A percentile compares a stretch with the other conserved stretches of the same genome.
Evolutionary conservation across 2,329 filamentous ascomycete genomes (phyloP).

Genomic region (Thelonectria olida): DNA sequence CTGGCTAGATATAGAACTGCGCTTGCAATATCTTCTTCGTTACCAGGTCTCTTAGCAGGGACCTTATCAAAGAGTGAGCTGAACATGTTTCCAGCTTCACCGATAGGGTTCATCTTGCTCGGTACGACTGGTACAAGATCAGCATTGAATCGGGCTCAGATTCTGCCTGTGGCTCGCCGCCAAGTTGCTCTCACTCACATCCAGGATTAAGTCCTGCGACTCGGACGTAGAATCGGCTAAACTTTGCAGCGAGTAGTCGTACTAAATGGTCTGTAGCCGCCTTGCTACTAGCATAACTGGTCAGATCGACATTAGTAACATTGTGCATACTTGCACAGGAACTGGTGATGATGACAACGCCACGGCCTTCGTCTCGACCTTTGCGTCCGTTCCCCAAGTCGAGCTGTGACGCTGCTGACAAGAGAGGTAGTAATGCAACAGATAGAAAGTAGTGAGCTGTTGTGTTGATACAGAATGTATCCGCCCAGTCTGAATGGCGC

Average conservation of each 20-base stretch:
- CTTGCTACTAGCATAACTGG: slow-evolving; percentile 60
- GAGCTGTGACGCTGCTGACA: slow-evolving; percentile 50
- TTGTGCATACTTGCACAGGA: slow-evolving; percentile 63
- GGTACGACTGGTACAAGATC: slow-evolving; percentile 41
- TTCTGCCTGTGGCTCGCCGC: too few species aligned
- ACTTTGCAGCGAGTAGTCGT: slow-evolving; percentile 58
- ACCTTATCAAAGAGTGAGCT: slow-evolving; percentile 44
- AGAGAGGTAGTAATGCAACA: slow-evolving; percentile 55
- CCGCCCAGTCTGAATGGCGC: slow-evolving; percentile 52
- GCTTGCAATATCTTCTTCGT: slow-evolving; percentile 44
- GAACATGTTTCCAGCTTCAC: slow-evolving; percentile 45
- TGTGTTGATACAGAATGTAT: slow-evolving; percentile 57
- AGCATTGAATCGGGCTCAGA: too few species aligned
- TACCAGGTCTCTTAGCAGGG: slow-evolving; percentile 42
- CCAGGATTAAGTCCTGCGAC: slow-evolving; percentile 46
- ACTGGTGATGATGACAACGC: slow-evolving; percentile 58
- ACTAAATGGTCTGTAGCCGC: slow-evolving; percentile 63
- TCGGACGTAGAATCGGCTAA: slow-evolving; percentile 45
- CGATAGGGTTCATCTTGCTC: slow-evolving; percentile 46
- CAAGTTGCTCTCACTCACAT: slow-evolving; percentile 37
- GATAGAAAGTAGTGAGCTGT: slow-evolving; percentile 60
- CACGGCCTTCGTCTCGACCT: slow-evolving; percentile 48
- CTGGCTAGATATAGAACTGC: slow-evolving; percentile 43
- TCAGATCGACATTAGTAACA: slow-evolving; percentile 61
- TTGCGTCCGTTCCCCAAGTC: slow-evolving; percentile 45